These are phyloP conservation scores for Globisporangium nodosum DNA, from an alignment of 352 stramenopile genomes.

Conservation along the genomic window DNA sequence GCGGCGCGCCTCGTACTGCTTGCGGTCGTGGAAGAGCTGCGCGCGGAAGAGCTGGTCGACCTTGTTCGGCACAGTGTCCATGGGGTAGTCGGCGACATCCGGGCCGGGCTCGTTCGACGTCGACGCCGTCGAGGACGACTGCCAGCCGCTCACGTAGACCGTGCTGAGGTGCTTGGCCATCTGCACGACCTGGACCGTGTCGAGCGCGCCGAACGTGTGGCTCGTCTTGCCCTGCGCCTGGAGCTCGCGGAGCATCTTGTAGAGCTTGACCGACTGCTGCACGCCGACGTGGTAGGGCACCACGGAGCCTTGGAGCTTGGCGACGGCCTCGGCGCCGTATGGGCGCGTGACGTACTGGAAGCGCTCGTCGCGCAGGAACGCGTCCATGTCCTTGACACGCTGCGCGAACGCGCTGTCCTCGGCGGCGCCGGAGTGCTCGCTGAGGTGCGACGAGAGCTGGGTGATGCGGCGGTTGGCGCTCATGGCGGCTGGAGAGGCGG, in stretches of 20 bases:
- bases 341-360: conserved; percentile 79
- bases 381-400: conserved; percentile 67
- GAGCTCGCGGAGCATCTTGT: conserved; percentile 83
- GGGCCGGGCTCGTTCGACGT: conserved; percentile 95
- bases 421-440: conserved; percentile 38
- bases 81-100: conserved; percentile 98
- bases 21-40: conserved; percentile 96
- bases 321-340: conserved; percentile 77
- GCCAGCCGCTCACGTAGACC: conserved; percentile 98
- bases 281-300: conserved; percentile 35
- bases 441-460: conserved; percentile 67
- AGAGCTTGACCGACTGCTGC: conserved; percentile 76
- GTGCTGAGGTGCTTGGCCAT: conserved; percentile 93
- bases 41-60: conserved; percentile 97
- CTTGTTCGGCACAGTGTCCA: conserved; percentile 98
- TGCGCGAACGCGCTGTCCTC: conserved; percentile 63
- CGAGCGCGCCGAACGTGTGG: conserved; percentile 85
- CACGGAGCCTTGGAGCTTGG: conserved; percentile 82
- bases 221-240: conserved; percentile 73
- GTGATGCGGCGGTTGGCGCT: conserved; percentile 67
- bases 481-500: conserved; percentile 21
- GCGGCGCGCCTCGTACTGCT: conserved; percentile 93
- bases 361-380: conserved; percentile 66
- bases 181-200: conserved; percentile 95
- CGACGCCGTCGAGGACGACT: conserved; percentile 92